These are phyloP conservation scores for Stachybotrys chartarum DNA, from an alignment of 2,329 filamentous ascomycete species.

Conservation along the genomic window DNA sequence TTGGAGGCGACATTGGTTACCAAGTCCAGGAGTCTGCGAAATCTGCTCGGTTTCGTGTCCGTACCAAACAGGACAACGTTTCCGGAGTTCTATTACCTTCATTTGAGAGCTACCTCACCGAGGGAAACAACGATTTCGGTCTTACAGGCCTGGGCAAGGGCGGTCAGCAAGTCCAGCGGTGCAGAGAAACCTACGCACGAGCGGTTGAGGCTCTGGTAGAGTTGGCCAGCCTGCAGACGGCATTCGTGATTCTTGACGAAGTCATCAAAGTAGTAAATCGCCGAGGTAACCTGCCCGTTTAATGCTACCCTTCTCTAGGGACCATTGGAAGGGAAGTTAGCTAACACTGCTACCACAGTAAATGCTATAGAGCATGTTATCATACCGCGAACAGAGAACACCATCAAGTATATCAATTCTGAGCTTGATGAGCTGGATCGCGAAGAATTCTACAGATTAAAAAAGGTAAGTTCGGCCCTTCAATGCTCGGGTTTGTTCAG, in stretches of 20 bases:
- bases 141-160: constrained; percentile 94
- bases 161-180: constrained; percentile 92
- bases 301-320: constrained; percentile 1
- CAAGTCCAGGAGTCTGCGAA: constrained; percentile 96
- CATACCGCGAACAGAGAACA: constrained; percentile 96
- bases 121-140: constrained; percentile 91
- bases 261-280: constrained; percentile 99
- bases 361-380: constrained; percentile 97
- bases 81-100: constrained; percentile 90
- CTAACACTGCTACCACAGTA: constrained; percentile 40
- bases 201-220: constrained; percentile 96
- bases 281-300: constrained; percentile 54
- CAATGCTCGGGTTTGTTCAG: neutral
- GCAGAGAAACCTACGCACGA: constrained; percentile 89
- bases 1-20: constrained; percentile 91
- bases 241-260: constrained; percentile 95
- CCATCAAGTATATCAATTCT: constrained; percentile 99
- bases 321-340: too few relatives aligned
- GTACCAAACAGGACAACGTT: constrained; percentile 96
- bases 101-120: constrained; percentile 85
- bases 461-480: constrained; percentile 51
- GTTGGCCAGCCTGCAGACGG: constrained; percentile 89
- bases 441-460: constrained; percentile 96
- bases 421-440: constrained; percentile 95
- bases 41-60: constrained; percentile 83